A percentile compares a stretch with the other conserved stretches of the same genome.
phyloP scores from a whole-genome alignment of 257 asterid species.

The Capsicum baccatum region DNA sequence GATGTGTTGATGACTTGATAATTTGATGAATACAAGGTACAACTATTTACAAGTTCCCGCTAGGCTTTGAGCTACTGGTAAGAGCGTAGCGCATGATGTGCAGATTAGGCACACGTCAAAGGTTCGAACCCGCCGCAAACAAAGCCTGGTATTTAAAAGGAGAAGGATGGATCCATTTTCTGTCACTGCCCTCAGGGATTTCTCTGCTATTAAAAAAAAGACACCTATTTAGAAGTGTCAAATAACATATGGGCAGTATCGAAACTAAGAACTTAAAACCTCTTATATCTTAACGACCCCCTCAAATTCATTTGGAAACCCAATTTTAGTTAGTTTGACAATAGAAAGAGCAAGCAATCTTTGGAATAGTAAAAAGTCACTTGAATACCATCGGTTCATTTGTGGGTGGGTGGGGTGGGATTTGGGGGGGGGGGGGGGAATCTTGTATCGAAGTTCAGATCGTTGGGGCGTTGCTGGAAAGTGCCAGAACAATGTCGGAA shows the following conservation, averaged over 20 bases:
- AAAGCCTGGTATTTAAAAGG: not conserved
- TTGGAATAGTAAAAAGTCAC: not conserved
- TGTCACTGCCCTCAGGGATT: not conserved
- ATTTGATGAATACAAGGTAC: slow-evolving; percentile 25
- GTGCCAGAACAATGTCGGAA: not conserved
- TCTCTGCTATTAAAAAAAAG: not conserved
- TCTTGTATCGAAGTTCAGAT: not conserved
- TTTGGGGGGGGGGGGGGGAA: too few relatives aligned
- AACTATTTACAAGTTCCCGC: not conserved
- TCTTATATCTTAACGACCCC: not conserved
- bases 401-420: too few relatives aligned
- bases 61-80: not conserved
- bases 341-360: slow-evolving; percentile 17
- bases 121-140: not conserved
- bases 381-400: not conserved
- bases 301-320: slow-evolving; percentile 15
- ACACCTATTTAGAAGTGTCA: not conserved
- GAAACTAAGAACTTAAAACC: not conserved
- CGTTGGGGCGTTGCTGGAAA: not conserved
- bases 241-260: not conserved
- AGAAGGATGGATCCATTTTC: not conserved
- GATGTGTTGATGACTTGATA: slow-evolving; percentile 5
- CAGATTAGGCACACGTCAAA: not conserved
- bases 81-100: not conserved
- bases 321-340: not conserved